Conservation (phyloP, 352 stramenopile species). For the Phytophthora hybrid region DNA sequence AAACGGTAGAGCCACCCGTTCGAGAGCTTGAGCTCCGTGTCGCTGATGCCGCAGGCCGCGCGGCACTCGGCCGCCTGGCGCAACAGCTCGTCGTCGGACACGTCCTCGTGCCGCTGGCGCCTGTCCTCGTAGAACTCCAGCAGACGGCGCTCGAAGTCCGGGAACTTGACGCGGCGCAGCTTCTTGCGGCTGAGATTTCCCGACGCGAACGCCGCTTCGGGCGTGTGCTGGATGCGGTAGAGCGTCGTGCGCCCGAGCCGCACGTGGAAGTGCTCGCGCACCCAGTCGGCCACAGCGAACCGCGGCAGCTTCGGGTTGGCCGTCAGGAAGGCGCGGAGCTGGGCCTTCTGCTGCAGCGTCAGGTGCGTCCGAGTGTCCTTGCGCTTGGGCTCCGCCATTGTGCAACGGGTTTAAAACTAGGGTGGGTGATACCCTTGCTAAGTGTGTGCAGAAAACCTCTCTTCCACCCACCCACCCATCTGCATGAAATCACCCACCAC, state of each 20-base stretch:
- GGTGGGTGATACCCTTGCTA: no score
- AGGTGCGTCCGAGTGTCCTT: slow-evolving; percentile 40
- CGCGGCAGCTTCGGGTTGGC: slow-evolving; percentile 42
- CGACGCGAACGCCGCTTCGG: slow-evolving; percentile 38
- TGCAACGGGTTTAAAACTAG: no score
- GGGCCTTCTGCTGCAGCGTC: slow-evolving; percentile 50
- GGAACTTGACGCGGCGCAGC: slow-evolving; percentile 55
- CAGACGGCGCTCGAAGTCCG: slow-evolving; percentile 45
- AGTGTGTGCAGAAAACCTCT: no score
- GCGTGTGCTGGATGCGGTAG: slow-evolving; percentile 52
- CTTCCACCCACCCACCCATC: no score
- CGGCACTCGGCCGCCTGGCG: slow-evolving; percentile 43
- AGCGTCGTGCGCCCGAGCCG: slow-evolving; percentile 47
- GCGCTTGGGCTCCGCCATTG: slow-evolving; percentile 9
- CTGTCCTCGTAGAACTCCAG: slow-evolving; percentile 22
- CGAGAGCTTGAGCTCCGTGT: slow-evolving; percentile 50
- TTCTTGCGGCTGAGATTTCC: slow-evolving; percentile 47
- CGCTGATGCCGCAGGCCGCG: slow-evolving; percentile 40
- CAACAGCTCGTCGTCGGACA: slow-evolving; percentile 43
- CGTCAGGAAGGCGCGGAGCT: slow-evolving; percentile 39
- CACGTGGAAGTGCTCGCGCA: slow-evolving; percentile 44
- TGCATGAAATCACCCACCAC: no score
- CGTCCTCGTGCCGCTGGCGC: slow-evolving; percentile 5
- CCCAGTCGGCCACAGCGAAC: slow-evolving; percentile 42
- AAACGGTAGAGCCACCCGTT: slow-evolving; percentile 63